These are phyloP conservation scores for Paecilomyces fulvus DNA, from an alignment of 2,329 filamentous ascomycete species.

Conservation along the genomic window DNA sequence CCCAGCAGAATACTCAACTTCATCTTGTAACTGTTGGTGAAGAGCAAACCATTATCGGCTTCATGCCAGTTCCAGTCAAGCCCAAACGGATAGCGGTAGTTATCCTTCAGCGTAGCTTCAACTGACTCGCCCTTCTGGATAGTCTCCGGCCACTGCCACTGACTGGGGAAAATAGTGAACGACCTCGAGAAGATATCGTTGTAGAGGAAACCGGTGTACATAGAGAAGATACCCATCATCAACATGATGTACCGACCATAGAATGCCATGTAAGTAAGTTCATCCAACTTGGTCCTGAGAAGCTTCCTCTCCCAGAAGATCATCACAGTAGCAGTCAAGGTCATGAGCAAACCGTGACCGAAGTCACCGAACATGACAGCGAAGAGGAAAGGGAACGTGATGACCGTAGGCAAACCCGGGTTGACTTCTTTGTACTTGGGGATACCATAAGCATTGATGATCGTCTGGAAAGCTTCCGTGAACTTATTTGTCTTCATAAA, in stretches of 20 bases:
- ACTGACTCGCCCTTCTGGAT: slow-evolving; percentile 60
- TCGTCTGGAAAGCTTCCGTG: slow-evolving; percentile 95
- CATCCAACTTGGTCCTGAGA: slow-evolving; percentile 78
- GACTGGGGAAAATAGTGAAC: slow-evolving; percentile 77
- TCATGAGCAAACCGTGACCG: slow-evolving; percentile 87
- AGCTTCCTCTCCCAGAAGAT: slow-evolving; percentile 93
- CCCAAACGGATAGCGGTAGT: slow-evolving; percentile 89
- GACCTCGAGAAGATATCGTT: slow-evolving; percentile 96
- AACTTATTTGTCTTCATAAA: slow-evolving; percentile 99
- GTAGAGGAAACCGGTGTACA: slow-evolving; percentile 96
- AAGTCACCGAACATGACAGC: slow-evolving; percentile 99
- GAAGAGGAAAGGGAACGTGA: slow-evolving; percentile 99
- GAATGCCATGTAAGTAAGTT: slow-evolving; percentile 96
- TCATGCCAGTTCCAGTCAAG: slow-evolving; percentile 96
- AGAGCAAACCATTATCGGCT: slow-evolving; percentile 87
- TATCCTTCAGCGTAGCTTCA: slow-evolving; percentile 57
- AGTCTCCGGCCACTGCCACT: slow-evolving; percentile 73
- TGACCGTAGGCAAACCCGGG: slow-evolving; percentile 85
- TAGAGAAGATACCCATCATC: slow-evolving; percentile 94
- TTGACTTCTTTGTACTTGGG: slow-evolving; percentile 97
- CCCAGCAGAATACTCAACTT: slow-evolving; percentile 97
- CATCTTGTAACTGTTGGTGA: slow-evolving; percentile 99
- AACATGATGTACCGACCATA: slow-evolving; percentile 98
- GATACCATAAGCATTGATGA: slow-evolving; percentile 96
- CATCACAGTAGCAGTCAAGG: slow-evolving; percentile 75